Evolutionary conservation across 208 protist species (phyloP), one percentile per base, ranked within the genome.

Genomic region (Leishmania turanica): DNA sequence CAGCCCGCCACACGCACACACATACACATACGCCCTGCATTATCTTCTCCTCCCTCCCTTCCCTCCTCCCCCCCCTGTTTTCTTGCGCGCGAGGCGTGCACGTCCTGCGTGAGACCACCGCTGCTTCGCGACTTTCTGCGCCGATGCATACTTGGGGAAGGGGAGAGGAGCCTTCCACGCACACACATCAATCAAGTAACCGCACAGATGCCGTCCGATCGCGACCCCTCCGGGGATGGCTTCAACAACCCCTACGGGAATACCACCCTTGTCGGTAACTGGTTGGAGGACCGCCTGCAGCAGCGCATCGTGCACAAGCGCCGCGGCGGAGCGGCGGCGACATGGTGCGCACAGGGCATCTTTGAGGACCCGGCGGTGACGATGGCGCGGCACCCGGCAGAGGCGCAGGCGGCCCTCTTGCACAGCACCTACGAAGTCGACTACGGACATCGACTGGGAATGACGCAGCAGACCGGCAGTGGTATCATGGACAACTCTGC

Each of bases 241-340:
- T 81, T 91, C 80, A 90, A 89, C 82, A 95, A 95, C 81, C 85
- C 92, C 79, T 96, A 95, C 84, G 71, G 42, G 80, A 92, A 90
- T 71, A 76, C 69, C 6, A 93, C 91, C 17, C 88, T 96, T 8
- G 73, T 95, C 3, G 93, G 89, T n/a, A 94, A 93, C 81, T 96
- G 93, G 91, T 71, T 83, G 6, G 93, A 96, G 56, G 86, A 90
- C 49, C 86, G 91, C 17, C 80, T 75, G 58, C 77, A 74, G 27
- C 7, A 58, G n/a, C 51, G 76, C 34, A 31, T 68, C 75, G 24
- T 60, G n/a, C 60, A 77, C 47, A 66, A 51, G 58, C 19, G 64
- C 56, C 49, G 71, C 70, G 27, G 40, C 21, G 31, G 31, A n/a
- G 27, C 53, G 8, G 49, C 2, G 19, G 31, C 27, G 60, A 71